Base-by-base conservation (phyloP, 2,329 filamentous ascomycete genomes). In the Raffaelea ambrosiae region DNA sequence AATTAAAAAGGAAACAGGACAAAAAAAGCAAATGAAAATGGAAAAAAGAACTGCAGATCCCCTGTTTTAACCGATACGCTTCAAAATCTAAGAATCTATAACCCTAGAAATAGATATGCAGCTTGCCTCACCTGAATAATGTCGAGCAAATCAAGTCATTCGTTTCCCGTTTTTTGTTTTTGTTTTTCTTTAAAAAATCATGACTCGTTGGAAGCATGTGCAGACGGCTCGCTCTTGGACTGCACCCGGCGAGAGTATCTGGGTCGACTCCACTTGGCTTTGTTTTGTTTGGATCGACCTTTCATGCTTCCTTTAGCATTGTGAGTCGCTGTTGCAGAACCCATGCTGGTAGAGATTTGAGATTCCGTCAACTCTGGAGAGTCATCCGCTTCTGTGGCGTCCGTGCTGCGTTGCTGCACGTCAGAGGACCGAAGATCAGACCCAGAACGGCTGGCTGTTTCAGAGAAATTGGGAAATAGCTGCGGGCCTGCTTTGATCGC, bases 211-310 rank as follows among this genome's bases (percentile, higher is more conserved):
- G 44, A 31, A 22, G 50, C 53, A 36, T 38, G 33, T 13, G 23
- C 18, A 13, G 46, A 20, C 10, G 54, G 54, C 55, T 74, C 71
- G 51, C 71, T 74, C 55, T 68, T 73, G 42, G 70, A 73, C 50
- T 73, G 67, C 20, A 68, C 60, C 35, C 70, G 64, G n/a, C 69
- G 64, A 42, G 66, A 71, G 50, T 73, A 72, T 47, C 53, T 42
- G 38, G 61, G 56, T 14, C 47, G 51, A 31, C 45, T 44, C 47
- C 52, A 55, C 47, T 49, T 47, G 18, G 43, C 31, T 41, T 53
- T 53, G 13, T 48, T 51, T 19, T 52, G 31, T 20, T 46, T 53
- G 3, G 44, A 40, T 26, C 47, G 46, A 14, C 46, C 44, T 21
- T 46, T 45, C 13, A 40, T 40, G 39, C 44, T 54, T 47, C 47